Evolutionary conservation across 495 filamentous ascomycete species (phyloP).

Genomic region (Lentithecium fluviatile): DNA sequence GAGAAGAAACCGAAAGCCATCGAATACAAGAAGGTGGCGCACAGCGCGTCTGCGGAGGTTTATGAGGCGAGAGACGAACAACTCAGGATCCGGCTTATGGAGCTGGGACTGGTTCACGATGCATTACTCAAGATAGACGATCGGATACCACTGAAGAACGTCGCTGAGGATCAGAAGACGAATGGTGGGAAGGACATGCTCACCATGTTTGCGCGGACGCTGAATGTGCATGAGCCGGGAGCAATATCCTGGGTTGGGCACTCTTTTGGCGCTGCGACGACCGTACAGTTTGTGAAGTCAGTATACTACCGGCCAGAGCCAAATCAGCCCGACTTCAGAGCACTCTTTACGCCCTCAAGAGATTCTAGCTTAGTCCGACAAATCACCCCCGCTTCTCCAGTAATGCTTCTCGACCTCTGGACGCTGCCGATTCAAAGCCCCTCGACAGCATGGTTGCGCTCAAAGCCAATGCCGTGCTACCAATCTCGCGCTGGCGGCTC

Average conservation of each 20-base stretch:
- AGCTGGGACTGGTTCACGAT: conserved; percentile 62
- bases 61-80: conserved; percentile 62
- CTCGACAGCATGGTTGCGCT: conserved; percentile 56
- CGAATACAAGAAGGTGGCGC: conserved; percentile 52
- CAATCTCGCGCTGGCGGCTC: conserved; percentile 47
- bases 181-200: conserved; percentile 44
- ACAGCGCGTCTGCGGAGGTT: conserved; percentile 56
- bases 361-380: conserved; percentile 55
- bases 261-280: conserved; percentile 70
- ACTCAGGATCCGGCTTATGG: conserved; percentile 69
- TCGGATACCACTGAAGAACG: conserved; percentile 45
- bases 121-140: conserved; percentile 61
- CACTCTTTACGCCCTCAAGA: conserved; percentile 52
- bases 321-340: conserved; percentile 33
- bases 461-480: conserved; percentile 67
- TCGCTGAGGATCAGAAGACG: conserved; percentile 46
- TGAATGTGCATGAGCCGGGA: conserved; percentile 69
- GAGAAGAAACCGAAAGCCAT: conserved; percentile 36
- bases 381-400: conserved; percentile 59
- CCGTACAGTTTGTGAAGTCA: conserved; percentile 70
- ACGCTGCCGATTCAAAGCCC: conserved; percentile 61
- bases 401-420: conserved; percentile 74
- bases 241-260: conserved; percentile 70
- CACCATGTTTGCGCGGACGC: conserved; percentile 49
- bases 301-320: conserved; percentile 54